Percentiles rank a stretch among this genome's conserved stretches.
These are phyloP conservation scores for Mortierella sp. DNA, from an alignment of 371 early-diverging fungal species.

Conservation along the genomic window DNA sequence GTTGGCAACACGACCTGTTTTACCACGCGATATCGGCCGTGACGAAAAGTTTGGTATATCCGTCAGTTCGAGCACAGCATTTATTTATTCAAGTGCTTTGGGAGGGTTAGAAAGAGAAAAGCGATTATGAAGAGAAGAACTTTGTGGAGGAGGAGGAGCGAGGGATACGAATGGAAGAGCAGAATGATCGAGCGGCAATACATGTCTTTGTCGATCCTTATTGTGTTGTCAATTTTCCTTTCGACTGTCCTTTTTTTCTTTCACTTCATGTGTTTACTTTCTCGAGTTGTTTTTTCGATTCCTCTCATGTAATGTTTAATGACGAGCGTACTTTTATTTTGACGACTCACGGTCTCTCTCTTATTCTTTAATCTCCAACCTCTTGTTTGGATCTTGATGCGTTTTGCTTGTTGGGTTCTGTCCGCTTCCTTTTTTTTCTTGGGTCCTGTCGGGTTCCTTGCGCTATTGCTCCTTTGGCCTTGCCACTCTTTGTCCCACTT, in stretches of 20 bases:
- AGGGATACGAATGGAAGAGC: constrained; percentile 9
- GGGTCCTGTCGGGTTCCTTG: constrained; percentile 13
- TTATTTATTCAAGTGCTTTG: constrained; percentile 34
- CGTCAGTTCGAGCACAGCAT: constrained; percentile 56
- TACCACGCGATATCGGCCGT: constrained; percentile 47
- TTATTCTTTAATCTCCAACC: constrained; percentile 11
- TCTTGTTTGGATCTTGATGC: constrained; percentile 14
- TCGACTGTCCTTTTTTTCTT: constrained; percentile 11
- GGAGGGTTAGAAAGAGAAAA: constrained; percentile 56
- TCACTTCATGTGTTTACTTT: constrained; percentile 19
- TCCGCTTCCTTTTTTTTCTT: constrained; percentile 24
- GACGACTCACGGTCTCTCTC: constrained; percentile 57
- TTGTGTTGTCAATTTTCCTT: constrained; percentile 1
- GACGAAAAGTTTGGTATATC: constrained; percentile 57
- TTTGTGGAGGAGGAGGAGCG: constrained; percentile 10
- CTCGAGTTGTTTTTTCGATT: constrained; percentile 59
- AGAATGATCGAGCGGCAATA: not conserved
- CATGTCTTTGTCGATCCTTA: not conserved
- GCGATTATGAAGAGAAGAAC: constrained; percentile 49
- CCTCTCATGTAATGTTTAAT: constrained; percentile 51
- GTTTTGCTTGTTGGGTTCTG: constrained; percentile 18
- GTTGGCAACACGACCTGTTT: constrained; percentile 31
- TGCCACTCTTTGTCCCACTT: constrained; percentile 29
- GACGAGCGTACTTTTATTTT: constrained; percentile 55
- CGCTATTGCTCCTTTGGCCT: constrained; percentile 19